A percentile compares a stretch with the other conserved stretches of the same genome.
These are phyloP conservation scores for Scheffersomyces quercinus DNA, from an alignment of 1,139 yeast genomes.

Conservation along the genomic window DNA sequence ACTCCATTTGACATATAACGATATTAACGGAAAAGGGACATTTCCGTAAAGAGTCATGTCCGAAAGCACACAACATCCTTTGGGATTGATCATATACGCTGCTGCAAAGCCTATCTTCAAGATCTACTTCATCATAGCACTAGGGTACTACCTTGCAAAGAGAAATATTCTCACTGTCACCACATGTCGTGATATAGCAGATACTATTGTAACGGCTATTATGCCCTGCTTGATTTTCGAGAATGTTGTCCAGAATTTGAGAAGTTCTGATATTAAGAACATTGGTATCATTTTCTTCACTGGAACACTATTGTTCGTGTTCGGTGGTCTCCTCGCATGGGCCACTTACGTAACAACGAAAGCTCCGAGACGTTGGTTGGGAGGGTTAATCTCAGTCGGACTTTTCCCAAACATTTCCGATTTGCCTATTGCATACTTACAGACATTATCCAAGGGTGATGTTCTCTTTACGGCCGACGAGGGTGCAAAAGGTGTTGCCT, in stretches of 20 bases:
- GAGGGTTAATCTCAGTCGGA: slow-evolving; percentile 70
- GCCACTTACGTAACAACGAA: slow-evolving; percentile 37
- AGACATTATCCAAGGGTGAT: slow-evolving; percentile 70
- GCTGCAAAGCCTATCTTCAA: slow-evolving; percentile 87
- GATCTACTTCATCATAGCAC: slow-evolving; percentile 70
- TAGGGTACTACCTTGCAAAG: slow-evolving; percentile 70
- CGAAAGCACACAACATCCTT: slow-evolving; percentile 16
- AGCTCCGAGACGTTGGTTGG: slow-evolving; percentile 74
- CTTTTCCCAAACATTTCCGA: slow-evolving; percentile 75
- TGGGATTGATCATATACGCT: slow-evolving; percentile 75
- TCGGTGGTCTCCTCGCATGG: slow-evolving; percentile 40
- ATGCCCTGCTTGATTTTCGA: slow-evolving; percentile 79
- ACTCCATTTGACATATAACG: too few species aligned
- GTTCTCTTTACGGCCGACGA: slow-evolving; percentile 55
- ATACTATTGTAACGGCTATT: slow-evolving; percentile 67
- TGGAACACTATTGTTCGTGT: slow-evolving; percentile 44
- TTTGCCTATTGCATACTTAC: slow-evolving; percentile 86
- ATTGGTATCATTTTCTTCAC: slow-evolving; percentile 71
- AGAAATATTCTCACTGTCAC: slow-evolving; percentile 69
- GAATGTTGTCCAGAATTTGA: slow-evolving; percentile 69
- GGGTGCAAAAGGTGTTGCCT: slow-evolving; percentile 81
- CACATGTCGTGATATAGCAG: slow-evolving; percentile 71
- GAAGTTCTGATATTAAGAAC: slow-evolving; percentile 69
- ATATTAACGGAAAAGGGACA: too few species aligned
- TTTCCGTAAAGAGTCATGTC: not conserved